Conservation (phyloP, 345 rosid species). For the Microcos paniculata region DNA sequence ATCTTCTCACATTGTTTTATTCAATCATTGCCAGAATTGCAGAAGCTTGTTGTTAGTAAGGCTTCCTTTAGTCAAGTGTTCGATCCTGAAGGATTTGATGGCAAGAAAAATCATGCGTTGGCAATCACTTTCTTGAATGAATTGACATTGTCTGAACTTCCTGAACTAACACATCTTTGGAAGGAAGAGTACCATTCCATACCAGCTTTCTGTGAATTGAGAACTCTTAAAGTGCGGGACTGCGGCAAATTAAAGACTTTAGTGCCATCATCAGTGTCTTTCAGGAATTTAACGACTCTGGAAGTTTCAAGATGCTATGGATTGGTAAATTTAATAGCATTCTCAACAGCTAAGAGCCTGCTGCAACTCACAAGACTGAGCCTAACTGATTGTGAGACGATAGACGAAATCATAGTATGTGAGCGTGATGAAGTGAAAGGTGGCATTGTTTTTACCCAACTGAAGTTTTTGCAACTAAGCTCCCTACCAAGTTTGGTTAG, state of each 20-base stretch:
- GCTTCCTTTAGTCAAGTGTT: not conserved
- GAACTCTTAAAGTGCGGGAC: not conserved
- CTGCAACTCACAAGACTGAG: constrained; percentile 11
- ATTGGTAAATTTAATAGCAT: constrained; percentile 1
- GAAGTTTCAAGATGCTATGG: constrained; percentile 3
- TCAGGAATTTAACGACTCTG: constrained; percentile 8
- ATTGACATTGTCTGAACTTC: not conserved
- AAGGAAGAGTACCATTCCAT: not conserved
- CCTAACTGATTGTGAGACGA: constrained; percentile 9
- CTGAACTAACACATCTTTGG: not conserved
- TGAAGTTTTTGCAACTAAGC: constrained; percentile 13
- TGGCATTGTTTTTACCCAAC: constrained; percentile 8
- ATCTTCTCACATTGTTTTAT: not conserved
- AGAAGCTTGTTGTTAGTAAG: not conserved
- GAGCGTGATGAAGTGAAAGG: not conserved
- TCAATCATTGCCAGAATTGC: not conserved
- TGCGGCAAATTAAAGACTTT: constrained; percentile 5
- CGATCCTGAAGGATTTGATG: not conserved
- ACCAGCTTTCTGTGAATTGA: not conserved
- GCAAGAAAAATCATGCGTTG: not conserved
- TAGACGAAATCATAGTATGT: constrained; percentile 7
- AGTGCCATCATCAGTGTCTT: constrained; percentile 1
- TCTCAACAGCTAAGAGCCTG: constrained; percentile 16
- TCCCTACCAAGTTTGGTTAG: constrained; percentile 9
- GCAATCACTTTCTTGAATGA: not conserved